Percentiles rank a stretch among this genome's conserved stretches.
Conservation (phyloP, 2,329 filamentous ascomycete genomes). For the Diaporthe caulivora region DNA sequence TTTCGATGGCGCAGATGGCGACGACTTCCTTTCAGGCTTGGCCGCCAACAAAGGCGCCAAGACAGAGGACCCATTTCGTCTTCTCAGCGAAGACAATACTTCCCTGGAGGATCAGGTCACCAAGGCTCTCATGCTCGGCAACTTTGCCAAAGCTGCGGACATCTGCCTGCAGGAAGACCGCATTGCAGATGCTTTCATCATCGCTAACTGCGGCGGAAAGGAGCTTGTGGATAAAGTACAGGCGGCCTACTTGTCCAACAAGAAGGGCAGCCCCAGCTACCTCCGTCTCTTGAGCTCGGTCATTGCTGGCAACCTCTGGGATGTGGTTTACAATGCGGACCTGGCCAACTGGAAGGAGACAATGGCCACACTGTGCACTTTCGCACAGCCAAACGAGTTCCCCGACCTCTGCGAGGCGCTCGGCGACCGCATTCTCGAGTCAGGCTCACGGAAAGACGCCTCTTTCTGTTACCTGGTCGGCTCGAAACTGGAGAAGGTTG, state of each 20-base stretch:
- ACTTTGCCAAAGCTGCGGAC: conserved; percentile 91
- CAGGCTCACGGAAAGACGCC: conserved; percentile 85
- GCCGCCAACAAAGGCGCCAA: conserved; percentile 91
- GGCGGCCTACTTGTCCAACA: conserved; percentile 87
- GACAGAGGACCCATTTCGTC: conserved; percentile 93
- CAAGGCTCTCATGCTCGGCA: conserved; percentile 86
- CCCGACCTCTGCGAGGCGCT: conserved; percentile 94
- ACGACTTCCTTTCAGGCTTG: conserved; percentile 88
- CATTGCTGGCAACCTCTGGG: conserved; percentile 97
- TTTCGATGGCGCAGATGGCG: conserved; percentile 82
- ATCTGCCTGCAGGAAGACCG: conserved; percentile 90
- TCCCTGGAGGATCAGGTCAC: conserved; percentile 89
- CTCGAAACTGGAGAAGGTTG: conserved; percentile 97
- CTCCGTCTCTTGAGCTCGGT: conserved; percentile 90
- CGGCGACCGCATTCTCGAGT: conserved; percentile 88
- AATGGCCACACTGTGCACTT: conserved; percentile 96
- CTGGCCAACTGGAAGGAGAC: conserved; percentile 95
- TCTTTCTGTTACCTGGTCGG: conserved; percentile 97
- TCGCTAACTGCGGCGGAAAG: conserved; percentile 95
- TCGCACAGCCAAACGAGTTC: conserved; percentile 91
- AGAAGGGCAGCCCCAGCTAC: conserved; percentile 88
- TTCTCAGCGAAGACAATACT: conserved; percentile 87
- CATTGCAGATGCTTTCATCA: conserved; percentile 96
- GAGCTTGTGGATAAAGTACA: conserved; percentile 95
- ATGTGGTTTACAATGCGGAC: conserved; percentile 96